Percentiles rank a stretch among this genome's conserved stretches.
Evolutionary conservation across 192 early-diverging fungal genomes (phyloP).

Genomic region (Linnemannia hyalina): DNA sequence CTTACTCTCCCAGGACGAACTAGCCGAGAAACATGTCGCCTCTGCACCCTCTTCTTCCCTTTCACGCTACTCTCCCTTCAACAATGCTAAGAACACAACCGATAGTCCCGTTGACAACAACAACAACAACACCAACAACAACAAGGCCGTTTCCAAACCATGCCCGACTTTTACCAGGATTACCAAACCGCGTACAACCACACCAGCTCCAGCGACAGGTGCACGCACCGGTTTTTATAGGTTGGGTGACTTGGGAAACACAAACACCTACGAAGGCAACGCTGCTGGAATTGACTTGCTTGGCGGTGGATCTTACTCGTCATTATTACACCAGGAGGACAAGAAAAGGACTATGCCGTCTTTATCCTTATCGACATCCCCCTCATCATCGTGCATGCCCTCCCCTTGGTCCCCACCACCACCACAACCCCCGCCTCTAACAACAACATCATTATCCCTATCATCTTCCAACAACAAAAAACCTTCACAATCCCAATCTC

Average conservation of each 20-base stretch:
- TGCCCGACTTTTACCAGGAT: slow-evolving; percentile 31
- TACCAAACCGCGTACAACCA: slow-evolving; percentile 9
- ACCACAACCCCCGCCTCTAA: not conserved
- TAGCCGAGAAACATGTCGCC: not conserved
- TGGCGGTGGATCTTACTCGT: not conserved
- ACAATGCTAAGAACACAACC: not conserved
- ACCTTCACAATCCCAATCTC: not conserved
- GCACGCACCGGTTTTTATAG: slow-evolving; percentile 1
- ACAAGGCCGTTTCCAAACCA: not conserved
- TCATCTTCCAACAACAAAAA: not conserved
- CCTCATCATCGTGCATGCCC: not conserved
- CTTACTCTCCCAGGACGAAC: not conserved
- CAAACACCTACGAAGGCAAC: not conserved
- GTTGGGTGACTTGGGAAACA: slow-evolving; percentile 2
- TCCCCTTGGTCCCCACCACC: not conserved
- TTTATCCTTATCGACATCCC: slow-evolving; percentile 3
- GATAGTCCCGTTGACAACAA: not conserved
- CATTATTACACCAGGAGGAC: not conserved
- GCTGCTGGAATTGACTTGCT: not conserved
- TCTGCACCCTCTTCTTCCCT: not conserved
- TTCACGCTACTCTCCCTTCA: not conserved
- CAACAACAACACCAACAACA: too few relatives aligned
- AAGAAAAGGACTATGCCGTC: not conserved
- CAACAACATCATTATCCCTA: not conserved
- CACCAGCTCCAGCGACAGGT: not conserved